A percentile compares a stretch with the other conserved stretches of the same genome.
These are phyloP conservation scores for Ilex paraguariensis DNA, from an alignment of 305 asterid genomes.

Conservation along the genomic window DNA sequence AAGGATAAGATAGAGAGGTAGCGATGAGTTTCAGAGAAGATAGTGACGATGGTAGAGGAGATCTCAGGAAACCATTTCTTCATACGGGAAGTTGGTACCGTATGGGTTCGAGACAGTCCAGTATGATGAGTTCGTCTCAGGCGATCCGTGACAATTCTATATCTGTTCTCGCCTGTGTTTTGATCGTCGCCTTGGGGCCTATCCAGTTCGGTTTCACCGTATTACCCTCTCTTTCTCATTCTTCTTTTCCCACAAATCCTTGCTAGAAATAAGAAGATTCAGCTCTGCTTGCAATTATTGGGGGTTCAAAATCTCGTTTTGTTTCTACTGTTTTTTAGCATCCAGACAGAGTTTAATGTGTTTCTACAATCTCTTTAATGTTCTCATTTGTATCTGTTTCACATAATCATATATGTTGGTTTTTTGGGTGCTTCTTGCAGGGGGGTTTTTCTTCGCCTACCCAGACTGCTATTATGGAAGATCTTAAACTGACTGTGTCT, in stretches of 20 bases:
- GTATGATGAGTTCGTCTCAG: conserved; percentile 50
- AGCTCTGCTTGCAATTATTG: too few species aligned
- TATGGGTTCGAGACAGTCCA: conserved; percentile 60
- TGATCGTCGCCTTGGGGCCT: conserved; percentile 78
- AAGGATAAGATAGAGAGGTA: background rate
- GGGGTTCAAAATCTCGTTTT: too few species aligned
- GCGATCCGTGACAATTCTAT: conserved; percentile 52
- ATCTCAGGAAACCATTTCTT: conserved; percentile 70
- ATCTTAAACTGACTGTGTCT: conserved; percentile 73
- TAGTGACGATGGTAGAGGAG: conserved; percentile 44
- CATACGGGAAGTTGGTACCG: conserved; percentile 96
- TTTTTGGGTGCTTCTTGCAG: conserved; percentile 28
- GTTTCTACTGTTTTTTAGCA: too few species aligned
- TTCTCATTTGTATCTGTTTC: background rate
- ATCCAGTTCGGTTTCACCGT: conserved; percentile 83
- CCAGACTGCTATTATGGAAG: conserved; percentile 57
- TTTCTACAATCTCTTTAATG: too few species aligned
- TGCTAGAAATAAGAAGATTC: too few species aligned
- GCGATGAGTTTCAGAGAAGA: conserved; percentile 52
- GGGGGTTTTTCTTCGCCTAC: conserved; percentile 93
- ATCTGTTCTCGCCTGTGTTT: conserved; percentile 69
- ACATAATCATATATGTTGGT: background rate
- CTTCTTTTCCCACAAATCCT: too few species aligned
- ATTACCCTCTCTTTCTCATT: background rate
- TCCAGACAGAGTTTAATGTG: too few species aligned